Evolutionary conservation across 768 basidiomycete genomes (phyloP).

Genomic region (Leccinellum albellum): DNA sequence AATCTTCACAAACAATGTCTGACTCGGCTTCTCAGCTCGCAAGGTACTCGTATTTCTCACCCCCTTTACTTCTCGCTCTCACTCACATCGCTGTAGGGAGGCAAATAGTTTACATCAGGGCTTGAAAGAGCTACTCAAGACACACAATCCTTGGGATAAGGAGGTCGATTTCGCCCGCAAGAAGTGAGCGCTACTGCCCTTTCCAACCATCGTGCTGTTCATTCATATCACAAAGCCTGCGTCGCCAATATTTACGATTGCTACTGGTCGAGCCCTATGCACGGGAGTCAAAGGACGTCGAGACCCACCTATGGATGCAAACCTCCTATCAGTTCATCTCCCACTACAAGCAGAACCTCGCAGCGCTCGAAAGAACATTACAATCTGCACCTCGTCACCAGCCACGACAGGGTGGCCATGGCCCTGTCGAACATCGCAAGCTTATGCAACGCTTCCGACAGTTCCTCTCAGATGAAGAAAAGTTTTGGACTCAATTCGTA

Average conservation of each 20-base stretch:
- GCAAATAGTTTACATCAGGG: conserved; percentile 71
- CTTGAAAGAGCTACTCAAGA: conserved; percentile 72
- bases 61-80: conserved; percentile 1
- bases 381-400: conserved; percentile 40
- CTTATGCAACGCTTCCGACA: conserved; percentile 84
- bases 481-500: conserved; percentile 84
- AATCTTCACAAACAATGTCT: conserved; percentile 30
- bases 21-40: conserved; percentile 39
- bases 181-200: conserved; percentile 51
- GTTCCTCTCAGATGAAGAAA: conserved; percentile 86
- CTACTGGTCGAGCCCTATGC: conserved; percentile 67
- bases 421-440: conserved; percentile 81
- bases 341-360: conserved; percentile 73
- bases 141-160: conserved; percentile 74
- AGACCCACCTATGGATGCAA: conserved; percentile 89
- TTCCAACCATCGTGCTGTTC: conserved; percentile 1
- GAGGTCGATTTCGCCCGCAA: conserved; percentile 85
- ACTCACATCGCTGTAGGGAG: conserved; percentile 49
- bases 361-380: conserved; percentile 57
- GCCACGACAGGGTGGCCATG: conserved; percentile 41
- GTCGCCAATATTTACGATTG: conserved; percentile 65
- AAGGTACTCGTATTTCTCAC: conserved; percentile 22
- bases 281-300: conserved; percentile 72
- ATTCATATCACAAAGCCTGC: conserved; percentile 45
- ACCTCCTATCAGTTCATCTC: conserved; percentile 85